Base-by-base conservation (phyloP, 2,329 filamentous ascomycete species). In the Phialemoniopsis sp. region DNA sequence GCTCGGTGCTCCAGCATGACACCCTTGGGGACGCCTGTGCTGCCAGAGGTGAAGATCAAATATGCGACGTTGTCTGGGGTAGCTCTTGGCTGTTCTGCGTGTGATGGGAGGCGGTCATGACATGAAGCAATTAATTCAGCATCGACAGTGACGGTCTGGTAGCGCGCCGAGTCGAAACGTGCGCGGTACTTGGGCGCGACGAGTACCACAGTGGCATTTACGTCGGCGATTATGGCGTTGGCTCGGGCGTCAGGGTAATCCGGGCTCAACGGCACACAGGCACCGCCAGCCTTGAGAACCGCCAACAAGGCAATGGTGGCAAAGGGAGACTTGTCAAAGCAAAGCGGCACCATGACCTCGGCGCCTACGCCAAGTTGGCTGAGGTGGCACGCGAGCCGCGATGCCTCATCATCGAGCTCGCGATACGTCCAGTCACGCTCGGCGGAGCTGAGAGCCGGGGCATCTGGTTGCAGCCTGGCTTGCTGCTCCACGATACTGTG, bases 41-140 rank as follows among this genome's bases (percentile, higher is more conserved):
- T 75, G 8, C 72, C 72, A 8, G 72, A 75, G 14, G 72, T 76
- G 50, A 74, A 76, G 50, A 75, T 70, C 47, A 73, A 65, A 29
- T 56, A 59, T 10, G 43, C 46, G 2, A 48, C 33, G 26, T 45
- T 45, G 29, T 41, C 38, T 2, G 51, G 44, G 13, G 28, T 40
- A 15, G 35, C 46, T 1, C 42, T 8, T 12, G 32, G 10, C 32
- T 18, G 17, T 4, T 13, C 32, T 8, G 8, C 7, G 17, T 8
- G 32, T 18, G 16, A 34, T n/a, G n/a, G n/a, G n/a, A n/a, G n/a
- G n/a, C n/a, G n/a, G n/a, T n/a, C 7, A 7, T 34, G 16, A 16
- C 17, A 13, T 10, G 21, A 18, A 18, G 17, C 16, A 16, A 18
- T 18, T 18, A 34, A 16, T 13, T 17, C 10, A 16, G 32, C 32